These are phyloP conservation scores for Vitis riparia DNA, from an alignment of 164 flowering plant genomes.

Conservation along the genomic window DNA sequence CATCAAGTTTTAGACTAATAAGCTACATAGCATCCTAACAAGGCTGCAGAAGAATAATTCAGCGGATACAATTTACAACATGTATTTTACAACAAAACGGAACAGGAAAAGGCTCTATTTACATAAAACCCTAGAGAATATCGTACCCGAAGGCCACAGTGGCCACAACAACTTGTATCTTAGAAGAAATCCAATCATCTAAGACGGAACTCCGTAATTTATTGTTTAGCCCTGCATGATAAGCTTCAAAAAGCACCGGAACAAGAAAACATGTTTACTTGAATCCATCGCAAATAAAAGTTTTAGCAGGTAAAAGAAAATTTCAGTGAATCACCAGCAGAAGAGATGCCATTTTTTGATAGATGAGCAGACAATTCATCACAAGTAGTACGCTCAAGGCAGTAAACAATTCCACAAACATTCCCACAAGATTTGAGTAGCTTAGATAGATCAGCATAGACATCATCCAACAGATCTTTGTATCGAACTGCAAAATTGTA, in stretches of 20 bases:
- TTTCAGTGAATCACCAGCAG: constrained; percentile 58
- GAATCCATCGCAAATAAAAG: not conserved
- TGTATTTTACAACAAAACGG: too few species aligned
- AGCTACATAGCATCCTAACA: too few species aligned
- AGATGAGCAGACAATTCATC: constrained; percentile 76
- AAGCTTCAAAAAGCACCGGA: constrained; percentile 46
- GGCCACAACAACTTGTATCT: constrained; percentile 87
- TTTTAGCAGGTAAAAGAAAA: not conserved
- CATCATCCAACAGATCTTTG: constrained; percentile 82
- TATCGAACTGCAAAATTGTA: constrained; percentile 67
- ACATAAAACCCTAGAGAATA: not conserved
- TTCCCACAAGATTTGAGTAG: constrained; percentile 62
- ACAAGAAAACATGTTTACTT: not conserved
- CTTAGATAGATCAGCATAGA: constrained; percentile 61
- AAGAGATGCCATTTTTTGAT: constrained; percentile 69
- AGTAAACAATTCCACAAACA: constrained; percentile 78
- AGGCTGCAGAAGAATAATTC: too few species aligned
- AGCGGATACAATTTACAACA: too few species aligned
- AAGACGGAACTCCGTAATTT: constrained; percentile 75
- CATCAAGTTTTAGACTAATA: too few species aligned
- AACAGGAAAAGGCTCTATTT: not conserved
- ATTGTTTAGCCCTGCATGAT: constrained; percentile 91
- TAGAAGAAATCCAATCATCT: constrained; percentile 89
- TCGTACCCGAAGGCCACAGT: constrained; percentile 96
- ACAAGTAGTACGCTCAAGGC: constrained; percentile 85